Evolutionary conservation across 352 stramenopile species (phyloP).

Genomic region (Phytophthora fragariaefolia): DNA sequence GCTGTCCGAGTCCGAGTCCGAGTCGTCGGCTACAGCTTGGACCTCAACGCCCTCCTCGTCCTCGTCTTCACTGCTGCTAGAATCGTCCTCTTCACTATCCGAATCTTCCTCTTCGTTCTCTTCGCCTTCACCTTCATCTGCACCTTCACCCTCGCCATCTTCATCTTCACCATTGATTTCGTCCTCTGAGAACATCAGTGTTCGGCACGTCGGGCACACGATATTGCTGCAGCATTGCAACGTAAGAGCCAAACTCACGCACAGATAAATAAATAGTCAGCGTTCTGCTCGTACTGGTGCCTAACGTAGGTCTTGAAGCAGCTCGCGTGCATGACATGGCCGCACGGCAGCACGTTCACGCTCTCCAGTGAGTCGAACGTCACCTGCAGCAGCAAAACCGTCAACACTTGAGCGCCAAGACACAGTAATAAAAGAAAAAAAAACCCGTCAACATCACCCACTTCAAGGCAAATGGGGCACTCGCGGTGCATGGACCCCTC

Average conservation of each 20-base stretch:
- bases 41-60: slow-evolving; percentile 27
- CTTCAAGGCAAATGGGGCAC: slow-evolving; percentile 84
- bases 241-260: slow-evolving; percentile 10
- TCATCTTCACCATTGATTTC: slow-evolving; percentile 32
- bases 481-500: slow-evolving; percentile 83
- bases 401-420: too few species aligned
- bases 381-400: slow-evolving; percentile 43
- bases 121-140: too few species aligned
- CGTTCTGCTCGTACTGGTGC: slow-evolving; percentile 47
- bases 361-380: slow-evolving; percentile 81
- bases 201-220: slow-evolving; percentile 70
- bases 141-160: slow-evolving; percentile 20
- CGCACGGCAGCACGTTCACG: slow-evolving; percentile 74
- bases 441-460: slow-evolving; percentile 15
- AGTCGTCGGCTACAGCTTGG: slow-evolving; percentile 17
- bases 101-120: slow-evolving; percentile 23
- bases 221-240: slow-evolving; percentile 45
- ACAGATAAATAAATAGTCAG: not conserved
- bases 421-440: not conserved
- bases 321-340: slow-evolving; percentile 75
- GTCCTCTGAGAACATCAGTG: slow-evolving; percentile 52
- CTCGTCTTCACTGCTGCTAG: slow-evolving; percentile 32
- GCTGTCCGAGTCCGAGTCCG: slow-evolving; percentile 24
- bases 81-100: slow-evolving; percentile 12
- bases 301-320: slow-evolving; percentile 74